Conservation (phyloP, 257 asterid genomes). For the Nicotiana sylvestris region DNA sequence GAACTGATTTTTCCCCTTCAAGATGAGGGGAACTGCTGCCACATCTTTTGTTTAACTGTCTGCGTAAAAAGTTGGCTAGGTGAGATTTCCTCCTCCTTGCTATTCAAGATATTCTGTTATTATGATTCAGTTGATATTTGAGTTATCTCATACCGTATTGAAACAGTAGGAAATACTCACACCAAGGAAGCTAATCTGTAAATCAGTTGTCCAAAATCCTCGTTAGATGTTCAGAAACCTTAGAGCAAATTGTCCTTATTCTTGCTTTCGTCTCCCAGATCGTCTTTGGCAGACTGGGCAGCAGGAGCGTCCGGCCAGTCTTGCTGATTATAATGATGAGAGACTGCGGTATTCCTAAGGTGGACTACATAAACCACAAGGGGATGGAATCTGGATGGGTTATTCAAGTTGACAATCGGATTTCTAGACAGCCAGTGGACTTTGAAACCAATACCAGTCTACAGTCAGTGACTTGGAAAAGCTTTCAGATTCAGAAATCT, state of each 20-base stretch:
- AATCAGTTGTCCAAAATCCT: background rate
- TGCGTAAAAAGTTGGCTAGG: background rate
- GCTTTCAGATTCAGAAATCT: background rate
- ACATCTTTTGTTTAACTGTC: background rate
- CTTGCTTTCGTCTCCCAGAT: background rate
- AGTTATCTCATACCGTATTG: background rate
- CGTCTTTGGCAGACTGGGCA: background rate
- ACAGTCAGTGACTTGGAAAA: background rate
- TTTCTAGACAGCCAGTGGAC: too few relatives aligned
- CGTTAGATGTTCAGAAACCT: background rate
- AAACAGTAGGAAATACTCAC: background rate
- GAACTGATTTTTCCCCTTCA: background rate
- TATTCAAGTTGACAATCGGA: too few relatives aligned
- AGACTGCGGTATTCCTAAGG: too few relatives aligned
- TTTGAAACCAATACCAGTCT: too few relatives aligned
- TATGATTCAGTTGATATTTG: background rate
- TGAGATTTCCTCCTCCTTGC: background rate
- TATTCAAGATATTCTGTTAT: background rate
- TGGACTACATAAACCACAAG: background rate
- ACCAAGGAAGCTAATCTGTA: background rate
- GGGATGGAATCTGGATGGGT: background rate
- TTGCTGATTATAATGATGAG: background rate
- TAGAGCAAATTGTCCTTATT: background rate
- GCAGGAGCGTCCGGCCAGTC: background rate
- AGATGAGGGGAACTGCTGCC: background rate